Evolutionary conservation across 345 rosid species (phyloP), one percentile per base, ranked within the genome.

Genomic region (Streptanthus diversifolius): DNA sequence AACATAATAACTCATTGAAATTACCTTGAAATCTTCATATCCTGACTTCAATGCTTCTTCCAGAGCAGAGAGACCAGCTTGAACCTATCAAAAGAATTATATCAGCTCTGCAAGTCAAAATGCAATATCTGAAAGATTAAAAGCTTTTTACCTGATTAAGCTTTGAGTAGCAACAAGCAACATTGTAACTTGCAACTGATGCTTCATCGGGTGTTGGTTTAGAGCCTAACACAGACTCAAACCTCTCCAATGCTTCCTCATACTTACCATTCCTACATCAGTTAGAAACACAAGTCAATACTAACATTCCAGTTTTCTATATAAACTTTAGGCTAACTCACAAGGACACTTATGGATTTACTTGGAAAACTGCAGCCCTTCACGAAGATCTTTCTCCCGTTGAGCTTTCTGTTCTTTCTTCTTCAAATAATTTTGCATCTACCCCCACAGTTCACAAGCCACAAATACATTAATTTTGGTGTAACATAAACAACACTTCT

Each of bases 151-250:
- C 99, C 91, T 85, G 96, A 81, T 88, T 81, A 68, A 93, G 96
- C 85, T 88, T 91, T 22, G 95, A 87, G 79, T 89, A 93, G 70
- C 97, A 91, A 75, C 93, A 93, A 29, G 99, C 96, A 24, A 95
- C 97, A 79, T 93, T 91, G 86, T 91, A 91, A 80, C 96, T 85
- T 19, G 97, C 91, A 15, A 88, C 86, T 2, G 98, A 72, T 79
- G 96, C 83, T 84, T 93, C 97, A 19, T 61, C 66, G 14, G 79
- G 73, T 19, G 88, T 86, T 48, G 98, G 97, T 86, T 81, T 93
- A 10, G 95, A 86, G 52, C 98, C 98, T 79, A 91, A 57, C n/a
- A 91, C 95, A 19, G 97, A 93, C 85, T 93, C 98, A 65, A 93
- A 93, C 66, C 81, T 95, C 85, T 79, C 91, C 82, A 85, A 63